Percentiles rank a stretch among this genome's conserved stretches.
Evolutionary conservation across 2,329 filamentous ascomycete species (phyloP).

Genomic region (Cryphonectria carpinicola): DNA sequence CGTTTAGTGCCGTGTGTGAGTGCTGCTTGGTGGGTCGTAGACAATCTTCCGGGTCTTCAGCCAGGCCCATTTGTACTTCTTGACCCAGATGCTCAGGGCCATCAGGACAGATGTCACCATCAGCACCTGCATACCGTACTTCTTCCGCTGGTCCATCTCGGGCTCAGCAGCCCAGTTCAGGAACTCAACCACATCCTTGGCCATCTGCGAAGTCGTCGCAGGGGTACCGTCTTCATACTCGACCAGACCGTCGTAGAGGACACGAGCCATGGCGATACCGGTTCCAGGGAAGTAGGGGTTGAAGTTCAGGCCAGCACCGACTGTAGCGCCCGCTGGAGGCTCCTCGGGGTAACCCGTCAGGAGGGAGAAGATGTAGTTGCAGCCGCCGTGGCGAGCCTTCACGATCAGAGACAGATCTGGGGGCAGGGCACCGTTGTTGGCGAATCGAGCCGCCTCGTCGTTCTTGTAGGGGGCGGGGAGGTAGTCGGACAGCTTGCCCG

Average conservation of each 20-base stretch:
- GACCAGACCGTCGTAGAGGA: constrained; percentile 94
- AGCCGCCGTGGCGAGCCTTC: constrained; percentile 97
- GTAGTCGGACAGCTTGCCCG: constrained; percentile 98
- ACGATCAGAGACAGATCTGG: constrained; percentile 97
- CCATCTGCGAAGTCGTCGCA: constrained; percentile 97
- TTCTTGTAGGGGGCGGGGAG: constrained; percentile 96
- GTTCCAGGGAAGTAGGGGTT: constrained; percentile 99
- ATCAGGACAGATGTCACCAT: constrained; percentile 78
- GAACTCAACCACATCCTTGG: constrained; percentile 98
- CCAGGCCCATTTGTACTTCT: constrained; percentile 99
- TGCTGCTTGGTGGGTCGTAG: constrained; percentile 75
- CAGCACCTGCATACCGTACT: constrained; percentile 98
- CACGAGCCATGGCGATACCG: constrained; percentile 98
- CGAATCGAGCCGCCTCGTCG: constrained; percentile 95
- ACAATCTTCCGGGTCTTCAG: constrained; percentile 94
- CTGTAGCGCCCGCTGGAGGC: constrained; percentile 82
- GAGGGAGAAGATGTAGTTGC: constrained; percentile 97
- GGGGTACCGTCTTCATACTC: constrained; percentile 98
- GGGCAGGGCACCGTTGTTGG: constrained; percentile 97
- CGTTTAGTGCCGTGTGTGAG: constrained; percentile 51
- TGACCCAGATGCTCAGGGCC: constrained; percentile 92
- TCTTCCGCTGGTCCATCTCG: constrained; percentile 99
- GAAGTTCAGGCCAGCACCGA: constrained; percentile 95
- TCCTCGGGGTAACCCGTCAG: constrained; percentile 98
- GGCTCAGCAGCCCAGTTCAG: constrained; percentile 99